Base-by-base conservation (phyloP, 1,284 basidiomycete genomes). In the Pulveroboletus sp. region DNA sequence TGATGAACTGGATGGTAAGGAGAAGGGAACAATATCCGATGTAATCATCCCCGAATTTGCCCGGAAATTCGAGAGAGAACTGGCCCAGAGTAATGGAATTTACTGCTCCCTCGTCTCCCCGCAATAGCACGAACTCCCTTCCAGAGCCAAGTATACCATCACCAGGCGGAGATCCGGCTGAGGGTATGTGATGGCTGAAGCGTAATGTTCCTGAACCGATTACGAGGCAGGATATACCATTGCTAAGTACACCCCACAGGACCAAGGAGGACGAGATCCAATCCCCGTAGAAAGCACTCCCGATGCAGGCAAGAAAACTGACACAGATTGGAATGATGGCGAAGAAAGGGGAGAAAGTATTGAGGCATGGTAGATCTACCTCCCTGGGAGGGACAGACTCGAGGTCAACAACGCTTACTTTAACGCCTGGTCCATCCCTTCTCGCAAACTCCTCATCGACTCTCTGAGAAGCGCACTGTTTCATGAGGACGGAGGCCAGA, bases 251-350 rank as follows among this genome's bases (percentile, higher is more conserved):
- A 28, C 70, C 70, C 43, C 64, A 59, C 4, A 72, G 51, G n/a
- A 73, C 72, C 60, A 72, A 58, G 11, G 50, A 52, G 45, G 63
- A 69, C 11, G 60, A 51, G 46, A 54, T 64, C 70, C 70, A 72
- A 43, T 72, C 70, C 3, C 22, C 2, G 40, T 60, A 64, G 26
- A 61, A 15, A 12, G 58, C 69, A 17, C 70, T 61, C 2, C 56
- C 52, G 18, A 58, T 43, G 50, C 65, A 68, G 0, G 65, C 58
- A 10, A 44, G 54, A 9, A 67, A 14, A 43, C 64, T 70, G 40
- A 50, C 31, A 0, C 52, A 15, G 15, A 72, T 70, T 4, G 69
- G 61, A 29, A 69, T 49, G 17, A 49, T 24, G 4, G 63, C 61
- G 4, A 64, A 47, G 43, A 60, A 12, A 14, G 60, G 49, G 15